Evolutionary conservation across 805 yeast genomes (phyloP).

Genomic region (Starmerella potacharoeniae): DNA sequence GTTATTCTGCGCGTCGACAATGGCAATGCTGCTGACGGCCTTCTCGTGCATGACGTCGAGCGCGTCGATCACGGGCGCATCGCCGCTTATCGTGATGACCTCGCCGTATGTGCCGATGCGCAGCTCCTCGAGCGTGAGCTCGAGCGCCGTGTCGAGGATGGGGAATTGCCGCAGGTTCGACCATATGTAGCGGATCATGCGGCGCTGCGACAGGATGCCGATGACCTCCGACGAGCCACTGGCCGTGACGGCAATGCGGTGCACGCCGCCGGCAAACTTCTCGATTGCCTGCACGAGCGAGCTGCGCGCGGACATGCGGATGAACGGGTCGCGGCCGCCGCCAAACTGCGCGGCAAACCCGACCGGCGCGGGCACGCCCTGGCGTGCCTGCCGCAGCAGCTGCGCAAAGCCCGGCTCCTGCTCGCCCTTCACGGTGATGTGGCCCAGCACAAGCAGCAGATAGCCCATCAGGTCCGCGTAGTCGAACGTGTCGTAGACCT

Average conservation of each 20-base stretch:
- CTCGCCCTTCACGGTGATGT: conserved; percentile 34
- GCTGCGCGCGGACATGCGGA: conserved; percentile 52
- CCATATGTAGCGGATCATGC: conserved; percentile 78
- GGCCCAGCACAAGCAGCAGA: conserved; percentile 71
- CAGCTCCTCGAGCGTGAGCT: conserved; percentile 57
- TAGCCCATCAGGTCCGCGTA: conserved; percentile 85
- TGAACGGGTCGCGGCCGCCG: conserved; percentile 71
- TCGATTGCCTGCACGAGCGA: conserved; percentile 67
- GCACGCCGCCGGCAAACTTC: conserved; percentile 89
- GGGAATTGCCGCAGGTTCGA: conserved; percentile 83
- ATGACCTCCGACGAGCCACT: conserved; percentile 42
- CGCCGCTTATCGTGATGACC: conserved; percentile 77
- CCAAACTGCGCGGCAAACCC: conserved; percentile 73
- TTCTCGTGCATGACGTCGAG: conserved; percentile 71
- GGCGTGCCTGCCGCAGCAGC: conserved; percentile 53
- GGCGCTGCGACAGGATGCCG: conserved; percentile 84
- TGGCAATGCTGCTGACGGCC: conserved; percentile 83
- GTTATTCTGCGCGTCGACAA: conserved; percentile 65
- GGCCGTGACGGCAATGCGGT: conserved; percentile 68
- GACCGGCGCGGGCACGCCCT: conserved; percentile 85
- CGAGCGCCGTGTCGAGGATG: conserved; percentile 54
- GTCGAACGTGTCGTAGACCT: conserved; percentile 56
- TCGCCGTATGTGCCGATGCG: conserved; percentile 56
- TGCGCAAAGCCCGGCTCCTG: conserved; percentile 29
- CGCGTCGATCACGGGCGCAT: conserved; percentile 77